Base-by-base conservation (phyloP, 345 rosid genomes). In the Euphorbia tirucalli region DNA sequence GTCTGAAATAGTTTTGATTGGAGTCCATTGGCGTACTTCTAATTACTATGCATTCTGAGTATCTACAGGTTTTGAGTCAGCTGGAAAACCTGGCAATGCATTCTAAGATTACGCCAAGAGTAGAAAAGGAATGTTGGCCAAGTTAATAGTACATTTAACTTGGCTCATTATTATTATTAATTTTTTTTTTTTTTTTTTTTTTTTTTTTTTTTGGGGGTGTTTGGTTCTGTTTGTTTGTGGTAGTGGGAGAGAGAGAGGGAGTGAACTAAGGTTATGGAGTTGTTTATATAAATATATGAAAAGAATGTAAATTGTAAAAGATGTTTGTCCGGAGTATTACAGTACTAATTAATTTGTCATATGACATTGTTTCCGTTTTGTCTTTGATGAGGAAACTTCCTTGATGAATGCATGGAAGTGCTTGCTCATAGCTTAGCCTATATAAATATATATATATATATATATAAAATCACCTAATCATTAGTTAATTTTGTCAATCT, bases 301-400 rank as follows among this genome's bases (percentile, higher is more conserved):
- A 9, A 61, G 19, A 18, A 41, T 64, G 24, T 61, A 61, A 44
- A 6, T 6, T 31, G 7, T 35, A 35, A 61, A 61, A 62, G 1
- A 37, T 41, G 68, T 24, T 59, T 27, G 46, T 66, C 57, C 25
- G n/a, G 46, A 46, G 24, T 13, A 46, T 66, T 22, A 24, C 9
- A 49, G 16, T 65, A 65, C 4, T 35, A 35, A 35, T 3, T 35
- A 35, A 35, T 44, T 65, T 44, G 46, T 66, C 4, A 46, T 41
- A 41, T 66, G 22, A 25, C 69, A 4, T 46, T 46, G 39, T 66
- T 66, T 48, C 35, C 41, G 46, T 15, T 46, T 44, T 66, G 69
- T 66, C 56, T 35, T 15, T 22, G 1, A n/a, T 9, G 8, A 65
- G 3, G 54, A 65, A 61, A 35, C 65, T 61, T 61, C 65, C 28